Percentiles rank a stretch among this genome's conserved stretches.
Conservation (phyloP, 805 yeast species). For the Candida awuae region DNA sequence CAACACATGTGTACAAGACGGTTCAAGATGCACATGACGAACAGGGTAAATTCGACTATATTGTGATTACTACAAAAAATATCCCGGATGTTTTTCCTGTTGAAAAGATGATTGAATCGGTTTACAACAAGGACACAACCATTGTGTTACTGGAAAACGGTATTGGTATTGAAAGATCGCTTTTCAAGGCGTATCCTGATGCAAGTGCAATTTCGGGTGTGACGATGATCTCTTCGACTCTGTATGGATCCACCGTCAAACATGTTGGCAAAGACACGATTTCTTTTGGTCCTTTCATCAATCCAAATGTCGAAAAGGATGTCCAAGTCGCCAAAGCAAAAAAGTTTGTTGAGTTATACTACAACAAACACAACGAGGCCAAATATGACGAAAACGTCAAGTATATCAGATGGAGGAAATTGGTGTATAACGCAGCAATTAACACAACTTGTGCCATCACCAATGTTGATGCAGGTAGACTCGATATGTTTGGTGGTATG, state of each 20-base stretch:
- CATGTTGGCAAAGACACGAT: constrained; percentile 31
- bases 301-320: constrained; percentile 21
- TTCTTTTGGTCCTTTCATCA: constrained; percentile 31
- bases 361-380: constrained; percentile 25
- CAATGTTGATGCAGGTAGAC: constrained; percentile 33
- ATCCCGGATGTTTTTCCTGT: constrained; percentile 53
- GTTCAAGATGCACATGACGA: constrained; percentile 39
- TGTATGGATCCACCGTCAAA: constrained; percentile 25
- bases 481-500: constrained; percentile 25
- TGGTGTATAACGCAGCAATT: constrained; percentile 40
- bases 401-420: constrained; percentile 38
- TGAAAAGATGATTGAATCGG: constrained; percentile 28
- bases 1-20: constrained; percentile 34
- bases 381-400: constrained; percentile 31
- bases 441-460: constrained; percentile 39
- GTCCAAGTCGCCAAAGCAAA: constrained; percentile 26
- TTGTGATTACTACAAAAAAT: constrained; percentile 55
- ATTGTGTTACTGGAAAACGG: constrained; percentile 36
- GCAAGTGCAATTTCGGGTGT: constrained; percentile 34
- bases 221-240: constrained; percentile 29
- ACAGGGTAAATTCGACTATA: constrained; percentile 41
- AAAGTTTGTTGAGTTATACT: constrained; percentile 28
- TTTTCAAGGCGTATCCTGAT: constrained; percentile 28
- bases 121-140: constrained; percentile 25
- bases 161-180: constrained; percentile 31